These are phyloP conservation scores for Wickerhamiella spandovensis DNA, from an alignment of 805 yeast species.

Conservation along the genomic window DNA sequence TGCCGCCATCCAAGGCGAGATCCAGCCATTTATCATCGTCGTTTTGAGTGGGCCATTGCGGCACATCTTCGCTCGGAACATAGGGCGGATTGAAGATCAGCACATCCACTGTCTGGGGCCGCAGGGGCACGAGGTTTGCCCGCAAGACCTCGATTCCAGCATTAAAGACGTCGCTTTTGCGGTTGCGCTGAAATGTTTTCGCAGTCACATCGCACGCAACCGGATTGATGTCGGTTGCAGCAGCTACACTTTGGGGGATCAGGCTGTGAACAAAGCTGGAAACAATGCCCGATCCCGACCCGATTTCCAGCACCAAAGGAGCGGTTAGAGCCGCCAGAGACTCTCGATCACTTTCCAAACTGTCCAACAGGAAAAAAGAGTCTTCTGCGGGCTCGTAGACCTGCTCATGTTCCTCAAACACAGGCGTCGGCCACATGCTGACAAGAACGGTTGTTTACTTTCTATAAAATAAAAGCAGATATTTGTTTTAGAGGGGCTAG, in stretches of 20 bases:
- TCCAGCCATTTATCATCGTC: conserved; percentile 66
- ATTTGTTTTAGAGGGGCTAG: no score
- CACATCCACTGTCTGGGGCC: conserved; percentile 42
- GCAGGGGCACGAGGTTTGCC: conserved; percentile 31
- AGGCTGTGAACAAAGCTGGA: conserved; percentile 62
- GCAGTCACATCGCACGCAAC: conserved; percentile 49
- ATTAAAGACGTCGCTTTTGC: conserved; percentile 18
- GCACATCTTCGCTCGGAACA: conserved; percentile 76
- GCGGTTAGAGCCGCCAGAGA: conserved; percentile 19
- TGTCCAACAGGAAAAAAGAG: conserved; percentile 69
- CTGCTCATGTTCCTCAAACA: conserved; percentile 43
- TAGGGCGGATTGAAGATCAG: conserved; percentile 92
- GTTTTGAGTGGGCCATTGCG: conserved; percentile 37
- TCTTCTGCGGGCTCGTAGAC: conserved; percentile 96
- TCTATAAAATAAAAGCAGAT: no score
- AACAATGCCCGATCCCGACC: conserved; percentile 86
- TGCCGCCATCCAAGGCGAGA: conserved; percentile 80
- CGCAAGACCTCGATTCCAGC: conserved; percentile 44
- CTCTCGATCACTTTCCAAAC: conserved; percentile 47
- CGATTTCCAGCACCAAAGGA: conserved; percentile 68
- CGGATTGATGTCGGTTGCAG: conserved; percentile 73
- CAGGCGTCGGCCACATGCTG: conserved; percentile 71
- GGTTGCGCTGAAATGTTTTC: conserved; percentile 27
- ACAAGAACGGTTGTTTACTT: not conserved
- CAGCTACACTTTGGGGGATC: conserved; percentile 36